Conservation (phyloP, 352 stramenopile genomes). For the Aphanomyces astaci region DNA sequence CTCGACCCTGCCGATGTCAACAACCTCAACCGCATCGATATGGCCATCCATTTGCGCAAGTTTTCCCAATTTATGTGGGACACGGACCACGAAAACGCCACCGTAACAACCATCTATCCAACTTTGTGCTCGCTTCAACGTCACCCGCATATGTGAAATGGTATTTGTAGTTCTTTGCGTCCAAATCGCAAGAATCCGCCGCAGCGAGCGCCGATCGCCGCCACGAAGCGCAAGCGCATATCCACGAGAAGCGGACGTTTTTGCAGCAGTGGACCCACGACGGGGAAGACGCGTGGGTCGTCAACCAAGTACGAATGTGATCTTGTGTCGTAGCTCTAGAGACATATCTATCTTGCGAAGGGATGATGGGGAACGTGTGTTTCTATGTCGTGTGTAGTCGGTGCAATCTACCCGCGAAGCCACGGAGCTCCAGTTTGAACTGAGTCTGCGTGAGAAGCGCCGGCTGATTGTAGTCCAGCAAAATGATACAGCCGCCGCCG, state of each 20-base stretch:
- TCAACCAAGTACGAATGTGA: slow-evolving; percentile 18
- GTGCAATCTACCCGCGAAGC: slow-evolving; percentile 34
- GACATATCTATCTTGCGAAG: too few species aligned
- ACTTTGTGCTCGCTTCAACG: background rate
- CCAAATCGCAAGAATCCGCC: slow-evolving; percentile 28
- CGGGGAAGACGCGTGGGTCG: background rate
- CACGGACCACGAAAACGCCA: slow-evolving; percentile 36
- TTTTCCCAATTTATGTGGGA: slow-evolving; percentile 55
- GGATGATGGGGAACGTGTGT: too few species aligned
- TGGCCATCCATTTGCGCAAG: slow-evolving; percentile 51
- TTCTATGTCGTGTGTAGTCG: background rate
- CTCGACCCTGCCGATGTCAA: slow-evolving; percentile 37
- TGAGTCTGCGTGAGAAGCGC: slow-evolving; percentile 42
- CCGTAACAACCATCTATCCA: too few species aligned
- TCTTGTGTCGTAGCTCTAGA: too few species aligned
- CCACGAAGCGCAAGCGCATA: slow-evolving; percentile 32
- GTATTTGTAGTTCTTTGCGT: slow-evolving; percentile 25
- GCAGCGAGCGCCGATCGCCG: slow-evolving; percentile 25
- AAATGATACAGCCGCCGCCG: slow-evolving; percentile 30
- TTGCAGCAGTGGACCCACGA: slow-evolving; percentile 41
- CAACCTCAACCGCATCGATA: slow-evolving; percentile 62
- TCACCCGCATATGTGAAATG: background rate
- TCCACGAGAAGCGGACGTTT: slow-evolving; percentile 51
- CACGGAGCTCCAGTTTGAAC: slow-evolving; percentile 49
- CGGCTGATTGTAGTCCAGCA: slow-evolving; percentile 30